A percentile compares a stretch with the other conserved stretches of the same genome.
phyloP scores from a whole-genome alignment of 2,329 filamentous ascomycete species.

The Atkinsonella texensis region DNA sequence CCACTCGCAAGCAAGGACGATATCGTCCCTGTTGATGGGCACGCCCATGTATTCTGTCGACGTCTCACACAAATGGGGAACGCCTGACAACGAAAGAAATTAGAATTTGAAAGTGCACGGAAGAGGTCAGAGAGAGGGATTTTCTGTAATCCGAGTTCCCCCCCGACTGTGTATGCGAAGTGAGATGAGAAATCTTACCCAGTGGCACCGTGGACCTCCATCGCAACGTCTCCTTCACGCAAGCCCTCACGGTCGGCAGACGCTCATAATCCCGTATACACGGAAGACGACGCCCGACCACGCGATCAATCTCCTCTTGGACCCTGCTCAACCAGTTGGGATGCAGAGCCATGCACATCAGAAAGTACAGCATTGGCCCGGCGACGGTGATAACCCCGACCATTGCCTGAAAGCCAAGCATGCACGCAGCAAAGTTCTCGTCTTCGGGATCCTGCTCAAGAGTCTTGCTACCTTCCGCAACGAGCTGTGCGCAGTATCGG shows the following conservation, averaged over 20 bases:
- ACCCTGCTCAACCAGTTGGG: conserved; percentile 40
- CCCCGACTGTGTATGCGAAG: conserved; percentile 12
- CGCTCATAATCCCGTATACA: not conserved
- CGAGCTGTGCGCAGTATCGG: conserved; percentile 21
- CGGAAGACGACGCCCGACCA: not conserved
- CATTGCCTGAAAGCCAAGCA: conserved; percentile 39
- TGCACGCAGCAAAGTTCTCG: conserved; percentile 35
- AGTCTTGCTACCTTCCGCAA: conserved; percentile 24
- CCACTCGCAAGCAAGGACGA: conserved; percentile 34
- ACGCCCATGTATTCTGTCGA: conserved; percentile 35
- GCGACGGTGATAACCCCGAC: conserved; percentile 38
- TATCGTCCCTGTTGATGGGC: conserved; percentile 34
- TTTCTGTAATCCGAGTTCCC: too few relatives aligned
- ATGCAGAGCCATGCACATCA: conserved; percentile 40
- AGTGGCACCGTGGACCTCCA: conserved; percentile 45
- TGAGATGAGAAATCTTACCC: conserved; percentile 8
- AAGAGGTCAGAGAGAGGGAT: too few relatives aligned
- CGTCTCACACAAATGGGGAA: conserved; percentile 35
- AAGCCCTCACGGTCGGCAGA: conserved; percentile 30
- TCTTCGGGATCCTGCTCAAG: conserved; percentile 30
- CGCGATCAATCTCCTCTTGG: conserved; percentile 37
- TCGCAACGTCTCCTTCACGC: conserved; percentile 45
- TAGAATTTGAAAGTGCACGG: too few relatives aligned
- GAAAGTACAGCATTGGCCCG: conserved; percentile 37
- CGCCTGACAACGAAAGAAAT: conserved; percentile 20